Evolutionary conservation across 495 filamentous ascomycete genomes (phyloP).

Genomic region (Hypomontagnella monticulosa): DNA sequence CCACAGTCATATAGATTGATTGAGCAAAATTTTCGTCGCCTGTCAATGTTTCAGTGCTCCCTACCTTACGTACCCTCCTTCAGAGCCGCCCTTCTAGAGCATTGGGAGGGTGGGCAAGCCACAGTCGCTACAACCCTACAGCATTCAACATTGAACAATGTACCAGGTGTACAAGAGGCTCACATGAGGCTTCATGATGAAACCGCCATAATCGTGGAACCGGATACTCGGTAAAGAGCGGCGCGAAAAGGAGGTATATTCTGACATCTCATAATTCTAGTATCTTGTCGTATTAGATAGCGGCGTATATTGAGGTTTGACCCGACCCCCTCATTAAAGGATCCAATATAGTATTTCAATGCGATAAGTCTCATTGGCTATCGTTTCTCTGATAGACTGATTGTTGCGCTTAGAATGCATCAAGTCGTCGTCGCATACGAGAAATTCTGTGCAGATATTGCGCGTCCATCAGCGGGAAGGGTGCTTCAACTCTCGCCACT

Average conservation of each 20-base stretch:
- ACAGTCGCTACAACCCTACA: slow-evolving; percentile 25
- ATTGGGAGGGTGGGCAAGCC: slow-evolving; percentile 16
- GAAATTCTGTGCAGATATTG: slow-evolving; percentile 17
- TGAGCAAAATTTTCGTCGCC: slow-evolving; percentile 9
- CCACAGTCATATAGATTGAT: slow-evolving; percentile 22
- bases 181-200: slow-evolving; percentile 18
- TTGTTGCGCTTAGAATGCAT: slow-evolving; percentile 16
- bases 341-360: slow-evolving; percentile 16
- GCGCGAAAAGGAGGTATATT: not conserved
- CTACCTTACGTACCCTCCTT: not conserved
- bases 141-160: no score
- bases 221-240: slow-evolving; percentile 17
- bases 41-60: not conserved
- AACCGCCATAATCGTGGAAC: slow-evolving; percentile 6
- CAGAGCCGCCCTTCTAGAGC: slow-evolving; percentile 8
- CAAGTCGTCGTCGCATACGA: slow-evolving; percentile 7
- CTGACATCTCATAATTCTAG: not conserved
- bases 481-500: slow-evolving; percentile 1
- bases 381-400: slow-evolving; percentile 9
- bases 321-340: slow-evolving; percentile 15
- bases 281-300: not conserved
- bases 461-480: slow-evolving; percentile 23
- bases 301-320: slow-evolving; percentile 7
- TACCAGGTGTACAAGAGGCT: slow-evolving; percentile 2
- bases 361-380: slow-evolving; percentile 31